Evolutionary conservation across 2,329 filamentous ascomycete genomes (phyloP).

Genomic region (Orbilia blumenaviensis): DNA sequence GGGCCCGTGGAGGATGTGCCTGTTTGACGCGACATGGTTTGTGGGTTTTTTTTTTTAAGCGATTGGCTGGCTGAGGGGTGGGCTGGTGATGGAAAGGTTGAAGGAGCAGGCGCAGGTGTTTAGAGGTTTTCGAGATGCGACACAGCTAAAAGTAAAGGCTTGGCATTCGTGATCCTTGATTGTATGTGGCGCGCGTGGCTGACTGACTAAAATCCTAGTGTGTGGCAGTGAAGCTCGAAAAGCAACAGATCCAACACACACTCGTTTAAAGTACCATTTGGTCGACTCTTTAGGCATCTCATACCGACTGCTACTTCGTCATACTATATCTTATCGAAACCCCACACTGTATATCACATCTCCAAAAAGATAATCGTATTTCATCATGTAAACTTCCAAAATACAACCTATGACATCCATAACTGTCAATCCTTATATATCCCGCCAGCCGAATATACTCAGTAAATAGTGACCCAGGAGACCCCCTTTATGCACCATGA

Average conservation of each 20-base stretch:
- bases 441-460: background rate
- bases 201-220: too few species aligned
- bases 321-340: too few species aligned
- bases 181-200: background rate
- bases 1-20: conserved; percentile 61
- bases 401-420: too few species aligned
- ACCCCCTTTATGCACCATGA: background rate
- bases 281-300: too few species aligned
- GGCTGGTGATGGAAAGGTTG: background rate
- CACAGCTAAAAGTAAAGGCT: background rate
- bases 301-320: too few species aligned
- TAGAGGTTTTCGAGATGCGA: background rate
- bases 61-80: too few species aligned
- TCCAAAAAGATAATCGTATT: too few species aligned
- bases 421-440: background rate
- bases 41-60: too few species aligned
- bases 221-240: conserved; percentile 2
- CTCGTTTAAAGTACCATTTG: background rate
- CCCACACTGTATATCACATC: too few species aligned
- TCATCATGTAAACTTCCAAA: too few species aligned
- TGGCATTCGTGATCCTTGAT: background rate
- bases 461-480: too few species aligned
- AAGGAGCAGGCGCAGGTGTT: background rate
- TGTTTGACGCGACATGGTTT: conserved; percentile 34
- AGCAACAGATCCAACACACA: background rate